A percentile compares a stretch with the other conserved stretches of the same genome.
Conservation (phyloP, 257 asterid genomes). For the Anisodus acutangulus region DNA sequence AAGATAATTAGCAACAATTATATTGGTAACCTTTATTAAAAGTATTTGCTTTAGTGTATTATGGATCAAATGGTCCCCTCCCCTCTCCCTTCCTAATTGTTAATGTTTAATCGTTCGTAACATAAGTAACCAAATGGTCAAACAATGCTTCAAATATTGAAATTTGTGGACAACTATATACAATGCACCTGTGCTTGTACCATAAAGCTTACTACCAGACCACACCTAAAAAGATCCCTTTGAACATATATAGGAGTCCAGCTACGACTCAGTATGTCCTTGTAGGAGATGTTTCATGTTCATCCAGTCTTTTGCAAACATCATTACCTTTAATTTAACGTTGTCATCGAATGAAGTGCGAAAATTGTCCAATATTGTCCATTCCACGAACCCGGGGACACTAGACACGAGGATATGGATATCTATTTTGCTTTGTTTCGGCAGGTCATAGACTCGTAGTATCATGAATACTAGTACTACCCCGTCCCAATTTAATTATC, state of each 20-base stretch:
- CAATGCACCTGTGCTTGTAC: too few species aligned
- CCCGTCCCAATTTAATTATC: too few species aligned
- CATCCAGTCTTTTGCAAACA: neutral
- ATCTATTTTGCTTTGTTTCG: neutral
- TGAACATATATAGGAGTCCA: neutral
- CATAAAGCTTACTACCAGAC: neutral
- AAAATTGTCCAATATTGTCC: neutral
- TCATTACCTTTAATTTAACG: neutral
- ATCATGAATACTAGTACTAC: neutral
- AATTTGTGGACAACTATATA: too few species aligned
- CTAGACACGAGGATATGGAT: neutral
- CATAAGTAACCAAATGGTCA: neutral
- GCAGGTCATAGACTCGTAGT: neutral
- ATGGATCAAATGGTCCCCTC: conserved; percentile 48
- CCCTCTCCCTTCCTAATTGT: neutral
- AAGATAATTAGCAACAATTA: neutral
- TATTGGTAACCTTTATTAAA: conserved; percentile 32
- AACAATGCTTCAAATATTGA: neutral
- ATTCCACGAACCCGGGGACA: neutral
- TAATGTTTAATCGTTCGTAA: conserved; percentile 29
- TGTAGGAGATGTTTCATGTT: neutral
- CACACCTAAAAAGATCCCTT: neutral
- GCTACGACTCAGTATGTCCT: too few species aligned
- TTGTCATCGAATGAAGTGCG: neutral
- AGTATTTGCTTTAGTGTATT: conserved; percentile 18